Percentiles rank a stretch among this genome's conserved stretches.
Conservation (phyloP, 768 basidiomycete genomes). For the Cyclocybe cylindracea region DNA sequence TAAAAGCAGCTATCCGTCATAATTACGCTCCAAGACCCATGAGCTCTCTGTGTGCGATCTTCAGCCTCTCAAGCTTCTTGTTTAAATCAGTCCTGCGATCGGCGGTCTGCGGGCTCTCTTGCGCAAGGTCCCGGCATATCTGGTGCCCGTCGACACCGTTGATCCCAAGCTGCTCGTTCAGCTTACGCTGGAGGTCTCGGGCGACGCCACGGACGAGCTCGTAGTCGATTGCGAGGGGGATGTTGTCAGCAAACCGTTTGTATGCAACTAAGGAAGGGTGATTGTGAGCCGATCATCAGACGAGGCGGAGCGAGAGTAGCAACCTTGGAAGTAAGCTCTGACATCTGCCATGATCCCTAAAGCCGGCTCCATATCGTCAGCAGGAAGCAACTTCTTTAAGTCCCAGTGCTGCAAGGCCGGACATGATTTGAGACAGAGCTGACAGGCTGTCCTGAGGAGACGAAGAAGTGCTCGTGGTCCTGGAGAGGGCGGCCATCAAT, state of each 20-base stretch:
- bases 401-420: slow-evolving; percentile 43
- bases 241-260: slow-evolving; percentile 57
- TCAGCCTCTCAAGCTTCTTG: slow-evolving; percentile 52
- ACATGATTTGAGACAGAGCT: slow-evolving; percentile 34
- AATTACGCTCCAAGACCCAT: not conserved
- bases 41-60: slow-evolving; percentile 45
- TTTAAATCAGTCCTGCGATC: slow-evolving; percentile 47
- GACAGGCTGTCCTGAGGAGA: slow-evolving; percentile 2
- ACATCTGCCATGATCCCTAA: slow-evolving; percentile 71
- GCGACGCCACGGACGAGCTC: slow-evolving; percentile 55
- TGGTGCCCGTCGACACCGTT: slow-evolving; percentile 44
- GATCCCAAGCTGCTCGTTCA: slow-evolving; percentile 52
- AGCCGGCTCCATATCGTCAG: slow-evolving; percentile 55
- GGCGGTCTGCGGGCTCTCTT: slow-evolving; percentile 47
- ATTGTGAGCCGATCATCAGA: not conserved
- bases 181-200: slow-evolving; percentile 40
- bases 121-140: slow-evolving; percentile 51
- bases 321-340: slow-evolving; percentile 76
- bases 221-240: slow-evolving; percentile 57
- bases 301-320: not conserved
- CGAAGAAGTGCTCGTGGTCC: not conserved
- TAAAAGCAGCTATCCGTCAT: no score
- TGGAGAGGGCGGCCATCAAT: slow-evolving; percentile 25
- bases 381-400: slow-evolving; percentile 48
- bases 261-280: slow-evolving; percentile 44